phyloP scores from a whole-genome alignment of 2,329 filamentous ascomycete genomes.

The Phialocephala sp. region DNA sequence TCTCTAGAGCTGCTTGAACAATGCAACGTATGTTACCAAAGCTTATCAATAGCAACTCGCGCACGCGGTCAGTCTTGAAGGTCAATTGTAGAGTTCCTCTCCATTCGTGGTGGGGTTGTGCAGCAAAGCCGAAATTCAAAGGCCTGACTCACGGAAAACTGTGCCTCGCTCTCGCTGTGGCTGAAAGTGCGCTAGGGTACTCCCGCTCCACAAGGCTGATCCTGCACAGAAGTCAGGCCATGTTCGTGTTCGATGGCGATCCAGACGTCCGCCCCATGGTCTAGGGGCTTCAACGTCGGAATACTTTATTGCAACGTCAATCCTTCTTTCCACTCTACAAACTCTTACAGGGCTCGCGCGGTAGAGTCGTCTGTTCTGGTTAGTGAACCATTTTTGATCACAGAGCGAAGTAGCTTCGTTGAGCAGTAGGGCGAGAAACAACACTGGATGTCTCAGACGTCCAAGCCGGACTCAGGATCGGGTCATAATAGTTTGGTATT shows the following conservation, averaged over 20 bases:
- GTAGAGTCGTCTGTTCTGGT: too few relatives aligned
- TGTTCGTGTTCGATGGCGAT: constrained; percentile 15
- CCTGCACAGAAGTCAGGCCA: constrained; percentile 3
- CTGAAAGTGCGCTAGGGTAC: constrained; percentile 9
- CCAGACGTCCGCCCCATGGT: constrained; percentile 14
- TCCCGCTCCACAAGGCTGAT: constrained; percentile 9
- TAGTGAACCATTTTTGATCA: not conserved
- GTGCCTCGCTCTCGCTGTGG: not conserved
- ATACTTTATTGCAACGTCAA: constrained; percentile 35
- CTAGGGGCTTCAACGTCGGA: constrained; percentile 10
- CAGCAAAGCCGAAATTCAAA: not conserved
- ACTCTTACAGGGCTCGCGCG: too few relatives aligned
- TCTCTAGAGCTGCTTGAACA: not conserved
- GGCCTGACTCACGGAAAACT: constrained; percentile 6
- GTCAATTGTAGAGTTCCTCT: not conserved
- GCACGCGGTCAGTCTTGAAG: not conserved
- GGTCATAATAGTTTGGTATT: constrained; percentile 13
- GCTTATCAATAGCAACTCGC: not conserved
- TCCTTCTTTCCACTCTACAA: not conserved
- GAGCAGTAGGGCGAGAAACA: not conserved
- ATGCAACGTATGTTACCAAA: not conserved
- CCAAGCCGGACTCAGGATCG: not conserved
- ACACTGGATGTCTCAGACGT: not conserved
- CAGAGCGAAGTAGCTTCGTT: not conserved
- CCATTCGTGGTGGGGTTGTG: not conserved